These are phyloP conservation scores for Tranzscheliella williamsii DNA, from an alignment of 1,284 basidiomycete species.

Conservation along the genomic window DNA sequence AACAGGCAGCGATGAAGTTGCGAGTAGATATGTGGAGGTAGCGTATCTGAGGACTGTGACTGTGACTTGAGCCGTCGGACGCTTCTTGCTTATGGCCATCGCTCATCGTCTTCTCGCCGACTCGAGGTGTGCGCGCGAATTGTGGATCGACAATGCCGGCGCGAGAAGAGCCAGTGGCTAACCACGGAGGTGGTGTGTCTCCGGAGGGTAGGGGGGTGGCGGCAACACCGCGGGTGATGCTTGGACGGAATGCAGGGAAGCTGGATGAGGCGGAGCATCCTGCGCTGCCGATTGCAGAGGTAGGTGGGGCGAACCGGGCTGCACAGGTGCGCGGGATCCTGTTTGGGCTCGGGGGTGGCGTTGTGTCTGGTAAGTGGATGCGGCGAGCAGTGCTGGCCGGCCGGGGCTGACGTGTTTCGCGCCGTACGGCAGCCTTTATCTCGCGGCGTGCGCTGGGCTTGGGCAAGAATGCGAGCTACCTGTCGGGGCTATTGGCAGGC, in stretches of 20 bases:
- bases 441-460: conserved; percentile 23
- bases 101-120: too few relatives aligned
- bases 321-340: conserved; percentile 30
- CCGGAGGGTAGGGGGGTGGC: neutral
- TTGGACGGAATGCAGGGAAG: conserved; percentile 29
- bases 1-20: too few relatives aligned
- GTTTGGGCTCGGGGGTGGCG: conserved; percentile 27
- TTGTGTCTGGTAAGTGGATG: conserved; percentile 17
- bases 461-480: conserved; percentile 25
- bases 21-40: too few relatives aligned
- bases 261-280: conserved; percentile 24
- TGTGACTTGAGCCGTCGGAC: too few relatives aligned
- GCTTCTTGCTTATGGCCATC: too few relatives aligned
- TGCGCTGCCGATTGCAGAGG: conserved; percentile 20
- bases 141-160: too few relatives aligned
- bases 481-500: conserved; percentile 29
- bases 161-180: neutral
- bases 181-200: neutral
- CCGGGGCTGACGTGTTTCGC: neutral
- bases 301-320: conserved; percentile 27
- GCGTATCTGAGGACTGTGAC: too few relatives aligned
- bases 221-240: too few relatives aligned
- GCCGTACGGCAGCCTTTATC: conserved; percentile 13
- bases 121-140: too few relatives aligned
- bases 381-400: too few relatives aligned